Conservation (phyloP, 2,329 filamentous ascomycete species). For the Microcyclosporella mali region DNA sequence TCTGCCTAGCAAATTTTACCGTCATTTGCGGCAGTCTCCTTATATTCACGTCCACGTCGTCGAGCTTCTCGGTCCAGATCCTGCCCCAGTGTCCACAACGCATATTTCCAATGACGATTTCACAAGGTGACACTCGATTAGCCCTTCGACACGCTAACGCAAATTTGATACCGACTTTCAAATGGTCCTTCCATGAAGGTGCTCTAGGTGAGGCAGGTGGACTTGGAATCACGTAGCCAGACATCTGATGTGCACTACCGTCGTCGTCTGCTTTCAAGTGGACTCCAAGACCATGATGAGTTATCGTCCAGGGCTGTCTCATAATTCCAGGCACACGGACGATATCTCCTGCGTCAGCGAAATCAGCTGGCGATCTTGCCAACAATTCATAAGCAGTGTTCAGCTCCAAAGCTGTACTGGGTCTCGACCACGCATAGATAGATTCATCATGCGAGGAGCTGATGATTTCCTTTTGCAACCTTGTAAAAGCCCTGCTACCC, state of each 20-base stretch:
- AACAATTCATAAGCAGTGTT: not conserved
- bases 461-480: slow-evolving; percentile 8
- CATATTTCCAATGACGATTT: not conserved
- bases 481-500: slow-evolving; percentile 2
- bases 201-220: too few species aligned
- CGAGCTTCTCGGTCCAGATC: not conserved
- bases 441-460: not conserved
- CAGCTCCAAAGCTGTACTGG: not conserved
- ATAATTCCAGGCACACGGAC: not conserved
- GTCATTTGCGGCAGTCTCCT: not conserved
- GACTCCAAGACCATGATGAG: not conserved
- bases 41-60: not conserved
- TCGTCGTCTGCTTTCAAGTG: not conserved
- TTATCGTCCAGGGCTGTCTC: slow-evolving; percentile 1
- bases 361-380: not conserved
- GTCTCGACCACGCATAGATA: not conserved
- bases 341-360: not conserved
- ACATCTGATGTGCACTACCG: not conserved
- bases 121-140: not conserved
- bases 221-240: not conserved
- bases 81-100: not conserved
- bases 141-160: not conserved
- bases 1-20: slow-evolving; percentile 1
- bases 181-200: not conserved
- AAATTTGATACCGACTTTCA: not conserved